phyloP scores from a whole-genome alignment of 2,329 filamentous ascomycete species.

The Xylaria sp. region DNA sequence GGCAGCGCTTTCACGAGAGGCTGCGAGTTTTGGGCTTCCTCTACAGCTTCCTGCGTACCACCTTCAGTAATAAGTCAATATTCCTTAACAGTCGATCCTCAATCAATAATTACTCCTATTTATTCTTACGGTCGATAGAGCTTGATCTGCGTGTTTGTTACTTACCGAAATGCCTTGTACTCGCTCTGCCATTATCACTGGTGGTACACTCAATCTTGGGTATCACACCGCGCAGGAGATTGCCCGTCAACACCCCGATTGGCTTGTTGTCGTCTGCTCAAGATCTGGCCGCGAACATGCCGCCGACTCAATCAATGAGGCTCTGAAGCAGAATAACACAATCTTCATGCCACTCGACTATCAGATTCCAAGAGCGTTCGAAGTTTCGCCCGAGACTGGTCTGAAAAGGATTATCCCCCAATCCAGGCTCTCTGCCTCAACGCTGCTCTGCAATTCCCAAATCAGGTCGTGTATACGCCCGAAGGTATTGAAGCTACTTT shows the following conservation, averaged over 20 bases:
- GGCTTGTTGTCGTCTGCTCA: slow-evolving; percentile 56
- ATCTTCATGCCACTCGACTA: slow-evolving; percentile 58
- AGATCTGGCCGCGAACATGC: slow-evolving; percentile 57
- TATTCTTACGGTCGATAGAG: background rate
- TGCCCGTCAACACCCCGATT: slow-evolving; percentile 55
- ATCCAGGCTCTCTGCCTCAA: slow-evolving; percentile 61
- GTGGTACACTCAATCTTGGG: slow-evolving; percentile 58
- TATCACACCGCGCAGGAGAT: slow-evolving; percentile 56
- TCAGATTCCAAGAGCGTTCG: slow-evolving; percentile 54
- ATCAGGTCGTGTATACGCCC: slow-evolving; percentile 47
- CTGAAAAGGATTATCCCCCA: slow-evolving; percentile 51
- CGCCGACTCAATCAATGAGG: slow-evolving; percentile 57
- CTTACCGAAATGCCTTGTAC: slow-evolving; percentile 32
- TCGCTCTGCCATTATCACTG: slow-evolving; percentile 55
- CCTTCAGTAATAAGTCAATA: no score
- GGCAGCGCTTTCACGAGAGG: no score
- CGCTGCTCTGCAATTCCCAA: slow-evolving; percentile 59
- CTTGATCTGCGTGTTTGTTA: background rate
- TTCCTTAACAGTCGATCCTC: background rate
- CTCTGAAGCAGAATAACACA: slow-evolving; percentile 54
- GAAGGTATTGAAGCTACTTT: slow-evolving; percentile 62
- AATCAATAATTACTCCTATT: background rate
- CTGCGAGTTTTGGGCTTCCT: no score
- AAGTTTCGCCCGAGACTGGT: slow-evolving; percentile 54
- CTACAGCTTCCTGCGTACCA: no score